These are phyloP conservation scores for Cardiosporidium cionae DNA, from an alignment of 169 alveolate species.

Conservation along the genomic window DNA sequence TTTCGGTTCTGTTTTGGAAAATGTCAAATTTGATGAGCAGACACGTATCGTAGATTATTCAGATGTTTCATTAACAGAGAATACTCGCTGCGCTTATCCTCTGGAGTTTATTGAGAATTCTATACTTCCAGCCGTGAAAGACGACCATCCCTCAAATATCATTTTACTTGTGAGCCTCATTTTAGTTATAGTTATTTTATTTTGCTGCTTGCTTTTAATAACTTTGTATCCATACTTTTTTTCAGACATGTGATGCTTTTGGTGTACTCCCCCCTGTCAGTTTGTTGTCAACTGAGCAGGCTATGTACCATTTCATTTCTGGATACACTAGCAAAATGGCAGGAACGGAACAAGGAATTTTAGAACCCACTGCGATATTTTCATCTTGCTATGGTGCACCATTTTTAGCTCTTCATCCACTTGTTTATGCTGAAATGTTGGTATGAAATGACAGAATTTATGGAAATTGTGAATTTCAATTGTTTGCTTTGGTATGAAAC, in stretches of 20 bases:
- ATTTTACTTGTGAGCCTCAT: slow-evolving; percentile 63
- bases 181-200: neutral
- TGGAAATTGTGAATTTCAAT: neutral
- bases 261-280: slow-evolving; percentile 92
- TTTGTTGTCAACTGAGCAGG: slow-evolving; percentile 74
- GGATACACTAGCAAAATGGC: slow-evolving; percentile 93
- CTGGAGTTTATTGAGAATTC: slow-evolving; percentile 81
- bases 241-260: slow-evolving; percentile 83
- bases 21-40: slow-evolving; percentile 69
- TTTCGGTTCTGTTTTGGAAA: slow-evolving; percentile 64
- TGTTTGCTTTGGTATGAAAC: neutral
- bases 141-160: slow-evolving; percentile 87
- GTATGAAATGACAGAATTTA: slow-evolving; percentile 22
- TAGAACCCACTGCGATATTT: slow-evolving; percentile 85
- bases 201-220: neutral
- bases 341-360: slow-evolving; percentile 85
- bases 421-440: slow-evolving; percentile 76
- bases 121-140: slow-evolving; percentile 81
- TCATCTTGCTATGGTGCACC: slow-evolving; percentile 95
- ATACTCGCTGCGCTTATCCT: slow-evolving; percentile 87
- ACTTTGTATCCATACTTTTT: neutral
- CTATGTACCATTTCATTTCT: slow-evolving; percentile 87
- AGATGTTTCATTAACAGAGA: slow-evolving; percentile 71
- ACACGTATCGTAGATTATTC: slow-evolving; percentile 79
- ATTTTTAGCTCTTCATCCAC: slow-evolving; percentile 87